These are phyloP conservation scores for Pseudogymnoascus sp. DNA, from an alignment of 2,329 filamentous ascomycete species.

Conservation along the genomic window DNA sequence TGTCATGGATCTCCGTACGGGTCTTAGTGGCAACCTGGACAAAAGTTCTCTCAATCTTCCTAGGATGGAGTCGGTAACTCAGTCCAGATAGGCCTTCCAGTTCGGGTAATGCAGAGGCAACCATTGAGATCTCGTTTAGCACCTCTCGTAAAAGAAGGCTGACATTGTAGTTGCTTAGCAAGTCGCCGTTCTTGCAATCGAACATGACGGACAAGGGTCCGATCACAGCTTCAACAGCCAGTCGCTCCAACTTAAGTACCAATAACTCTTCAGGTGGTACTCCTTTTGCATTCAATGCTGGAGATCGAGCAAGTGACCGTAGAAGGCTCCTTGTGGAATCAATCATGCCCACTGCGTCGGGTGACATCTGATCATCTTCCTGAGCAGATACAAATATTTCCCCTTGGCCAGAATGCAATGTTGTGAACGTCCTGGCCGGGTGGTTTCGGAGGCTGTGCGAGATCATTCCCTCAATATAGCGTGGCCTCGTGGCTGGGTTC, in stretches of 20 bases:
- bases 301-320: conserved; percentile 54
- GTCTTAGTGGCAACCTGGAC: conserved; percentile 47
- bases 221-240: conserved; percentile 69
- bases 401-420: conserved; percentile 32
- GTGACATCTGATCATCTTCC: neutral
- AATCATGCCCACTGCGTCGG: neutral
- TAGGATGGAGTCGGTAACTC: conserved; percentile 49
- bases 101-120: conserved; percentile 71
- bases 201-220: conserved; percentile 77
- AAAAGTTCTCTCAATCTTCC: conserved; percentile 55
- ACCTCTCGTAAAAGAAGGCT: conserved; percentile 63
- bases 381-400: conserved; percentile 30
- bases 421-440: conserved; percentile 33
- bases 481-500: conserved; percentile 57
- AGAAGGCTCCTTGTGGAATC: conserved; percentile 50
- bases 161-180: conserved; percentile 61
- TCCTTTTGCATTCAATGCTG: conserved; percentile 53
- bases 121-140: conserved; percentile 64
- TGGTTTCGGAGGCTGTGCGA: conserved; percentile 35
- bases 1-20: conserved; percentile 45
- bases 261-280: conserved; percentile 57
- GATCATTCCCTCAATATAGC: conserved; percentile 52
- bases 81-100: conserved; percentile 49
- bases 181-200: conserved; percentile 64
- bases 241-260: conserved; percentile 67